Base-by-base conservation (phyloP, 148 eudicot species). In the Agrostemma githago region DNA sequence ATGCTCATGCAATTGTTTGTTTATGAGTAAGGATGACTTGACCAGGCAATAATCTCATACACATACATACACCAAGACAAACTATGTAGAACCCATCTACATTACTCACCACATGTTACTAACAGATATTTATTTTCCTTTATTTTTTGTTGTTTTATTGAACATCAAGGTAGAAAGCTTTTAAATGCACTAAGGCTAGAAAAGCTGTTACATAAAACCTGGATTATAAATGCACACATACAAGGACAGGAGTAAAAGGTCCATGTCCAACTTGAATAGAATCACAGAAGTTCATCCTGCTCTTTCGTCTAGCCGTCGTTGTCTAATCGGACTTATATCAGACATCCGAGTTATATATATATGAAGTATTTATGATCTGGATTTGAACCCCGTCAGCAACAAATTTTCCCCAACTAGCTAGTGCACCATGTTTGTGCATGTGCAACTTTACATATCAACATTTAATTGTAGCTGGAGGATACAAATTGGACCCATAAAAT, bases 51-150 rank as follows among this genome's bases (percentile, higher is more conserved):
- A 34, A 75, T 70, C 34, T 64, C 66, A 64, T 37, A 74, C 76
- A 42, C 66, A 3, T 37, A 20, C 66, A 64, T 17, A 74, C 76
- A 42, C 66, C 6, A 44, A 20, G 56, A 59, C 68, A 48, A 53
- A 74, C 14, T 61, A 21, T 77, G 70, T 68, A 60, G 62, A 73
- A 68, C 70, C 71, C 71, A 70, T 43, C 10, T 39, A 58, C 54
- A 60, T 71, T 61, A 8, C 65, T 62, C 72, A 71, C 79, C 79
- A 71, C 75, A 71, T 74, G 78, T 71, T 60, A 46, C 51, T 26
- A 16, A 15, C 3, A 69, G 11, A 62, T 67, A 7, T 51, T 79
- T 67, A 38, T 73, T 65, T 62, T 26, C 42, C 4, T 46, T 6
- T 39, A 20, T 17, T 59, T n/a, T 46, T 10, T 62, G 57, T 72